Conservation (phyloP, 2,329 filamentous ascomycete species). For the Colletotrichum paranaense region DNA sequence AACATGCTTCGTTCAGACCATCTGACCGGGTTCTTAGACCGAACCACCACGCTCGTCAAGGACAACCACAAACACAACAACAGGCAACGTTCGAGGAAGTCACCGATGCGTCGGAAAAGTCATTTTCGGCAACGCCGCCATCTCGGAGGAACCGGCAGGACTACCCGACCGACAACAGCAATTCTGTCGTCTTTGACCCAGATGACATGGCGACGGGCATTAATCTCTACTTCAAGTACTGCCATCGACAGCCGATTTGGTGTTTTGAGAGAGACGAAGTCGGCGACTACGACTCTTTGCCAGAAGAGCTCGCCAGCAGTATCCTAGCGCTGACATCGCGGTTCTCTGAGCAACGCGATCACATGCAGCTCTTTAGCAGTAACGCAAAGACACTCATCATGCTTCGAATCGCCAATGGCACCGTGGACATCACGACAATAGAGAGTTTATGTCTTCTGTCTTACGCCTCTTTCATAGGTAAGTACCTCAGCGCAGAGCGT, state of each 20-base stretch:
- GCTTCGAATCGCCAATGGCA: slow-evolving; percentile 62
- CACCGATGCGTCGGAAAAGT: slow-evolving; percentile 46
- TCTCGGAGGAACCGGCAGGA: slow-evolving; percentile 38
- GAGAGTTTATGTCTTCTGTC: slow-evolving; percentile 63
- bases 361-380: slow-evolving; percentile 48
- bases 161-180: slow-evolving; percentile 38
- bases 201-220: slow-evolving; percentile 50
- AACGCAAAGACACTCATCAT: slow-evolving; percentile 56
- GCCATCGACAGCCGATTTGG: slow-evolving; percentile 57
- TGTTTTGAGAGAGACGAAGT: slow-evolving; percentile 57
- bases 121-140: slow-evolving; percentile 45
- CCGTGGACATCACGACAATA: slow-evolving; percentile 60
- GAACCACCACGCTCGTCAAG: slow-evolving; percentile 41
- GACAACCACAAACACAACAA: slow-evolving; percentile 26
- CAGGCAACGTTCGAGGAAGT: slow-evolving; percentile 43
- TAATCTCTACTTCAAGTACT: slow-evolving; percentile 54
- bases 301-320: slow-evolving; percentile 54
- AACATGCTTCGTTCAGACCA: slow-evolving; percentile 30
- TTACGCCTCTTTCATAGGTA: slow-evolving; percentile 62
- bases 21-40: slow-evolving; percentile 47
- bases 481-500: neutral
- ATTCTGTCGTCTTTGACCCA: slow-evolving; percentile 41
- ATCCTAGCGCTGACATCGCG: slow-evolving; percentile 53
- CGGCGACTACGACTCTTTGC: slow-evolving; percentile 45
- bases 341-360: slow-evolving; percentile 49